Conservation (phyloP, 495 filamentous ascomycete species). For the Beverwykella pulmonaria region DNA sequence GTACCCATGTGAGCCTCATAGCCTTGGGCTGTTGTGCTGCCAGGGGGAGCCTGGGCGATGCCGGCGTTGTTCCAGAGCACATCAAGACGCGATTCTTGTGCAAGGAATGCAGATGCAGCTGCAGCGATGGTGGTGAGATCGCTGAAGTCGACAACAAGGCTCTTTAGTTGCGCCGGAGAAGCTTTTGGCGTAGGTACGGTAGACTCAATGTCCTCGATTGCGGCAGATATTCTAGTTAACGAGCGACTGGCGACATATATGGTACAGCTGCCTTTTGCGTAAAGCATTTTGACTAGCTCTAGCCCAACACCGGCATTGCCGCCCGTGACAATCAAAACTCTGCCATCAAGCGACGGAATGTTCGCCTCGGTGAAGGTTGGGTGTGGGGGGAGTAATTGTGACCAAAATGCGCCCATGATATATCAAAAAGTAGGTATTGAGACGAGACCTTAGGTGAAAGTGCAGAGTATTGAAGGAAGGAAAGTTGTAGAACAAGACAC, state of each 20-base stretch:
- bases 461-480: too few relatives aligned
- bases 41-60: conserved; percentile 50
- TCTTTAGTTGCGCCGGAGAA: conserved; percentile 10
- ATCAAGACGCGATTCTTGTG: conserved; percentile 50
- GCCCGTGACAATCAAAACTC: conserved; percentile 34
- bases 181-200: too few relatives aligned
- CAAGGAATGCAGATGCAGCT: conserved; percentile 44
- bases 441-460: background rate
- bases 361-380: conserved; percentile 9
- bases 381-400: conserved; percentile 1
- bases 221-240: background rate
- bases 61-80: conserved; percentile 56
- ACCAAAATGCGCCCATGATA: conserved; percentile 1
- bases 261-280: conserved; percentile 40
- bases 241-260: conserved; percentile 49
- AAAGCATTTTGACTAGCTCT: conserved; percentile 49
- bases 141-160: conserved; percentile 12
- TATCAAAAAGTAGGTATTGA: background rate
- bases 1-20: conserved; percentile 17
- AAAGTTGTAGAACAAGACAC: too few relatives aligned
- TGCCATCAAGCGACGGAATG: background rate
- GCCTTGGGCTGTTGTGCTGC: conserved; percentile 44
- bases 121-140: conserved; percentile 12
- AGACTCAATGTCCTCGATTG: background rate
- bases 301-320: conserved; percentile 42